Conservation (phyloP, 2,329 filamentous ascomycete genomes). For the Ceratocystis cubensis region DNA sequence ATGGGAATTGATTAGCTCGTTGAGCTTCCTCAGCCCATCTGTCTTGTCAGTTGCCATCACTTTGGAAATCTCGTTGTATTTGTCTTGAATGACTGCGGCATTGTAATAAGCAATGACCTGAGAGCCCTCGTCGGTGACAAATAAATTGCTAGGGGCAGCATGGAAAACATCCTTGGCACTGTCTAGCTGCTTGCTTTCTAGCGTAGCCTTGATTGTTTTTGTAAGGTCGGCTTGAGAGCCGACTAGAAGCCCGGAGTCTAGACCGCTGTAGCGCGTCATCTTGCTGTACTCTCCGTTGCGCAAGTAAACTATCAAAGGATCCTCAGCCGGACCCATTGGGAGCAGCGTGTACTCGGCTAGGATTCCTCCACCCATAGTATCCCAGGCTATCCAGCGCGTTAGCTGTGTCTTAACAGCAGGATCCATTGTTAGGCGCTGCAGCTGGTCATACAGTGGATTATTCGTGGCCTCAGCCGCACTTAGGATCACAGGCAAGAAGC, state of each 20-base stretch:
- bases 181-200: conserved; percentile 43
- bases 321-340: conserved; percentile 68
- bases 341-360: conserved; percentile 67
- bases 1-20: conserved; percentile 68
- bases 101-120: conserved; percentile 69
- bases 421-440: conserved; percentile 53
- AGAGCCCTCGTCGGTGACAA: conserved; percentile 53
- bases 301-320: conserved; percentile 58
- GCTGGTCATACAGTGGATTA: conserved; percentile 62
- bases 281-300: conserved; percentile 62
- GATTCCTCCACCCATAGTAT: conserved; percentile 73
- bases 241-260: conserved; percentile 60
- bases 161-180: conserved; percentile 51
- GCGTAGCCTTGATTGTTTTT: conserved; percentile 47
- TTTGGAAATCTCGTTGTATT: conserved; percentile 56
- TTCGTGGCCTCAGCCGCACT: conserved; percentile 67
- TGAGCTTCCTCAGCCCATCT: conserved; percentile 52
- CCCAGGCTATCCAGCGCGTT: conserved; percentile 85
- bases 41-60: conserved; percentile 45
- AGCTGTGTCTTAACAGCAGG: conserved; percentile 53
- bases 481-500: conserved; percentile 74
- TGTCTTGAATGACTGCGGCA: conserved; percentile 44
- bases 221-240: conserved; percentile 54
- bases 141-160: conserved; percentile 44
- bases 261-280: conserved; percentile 59